Conservation (phyloP, 2,329 filamentous ascomycete species). For the Colletotrichum magnum region DNA sequence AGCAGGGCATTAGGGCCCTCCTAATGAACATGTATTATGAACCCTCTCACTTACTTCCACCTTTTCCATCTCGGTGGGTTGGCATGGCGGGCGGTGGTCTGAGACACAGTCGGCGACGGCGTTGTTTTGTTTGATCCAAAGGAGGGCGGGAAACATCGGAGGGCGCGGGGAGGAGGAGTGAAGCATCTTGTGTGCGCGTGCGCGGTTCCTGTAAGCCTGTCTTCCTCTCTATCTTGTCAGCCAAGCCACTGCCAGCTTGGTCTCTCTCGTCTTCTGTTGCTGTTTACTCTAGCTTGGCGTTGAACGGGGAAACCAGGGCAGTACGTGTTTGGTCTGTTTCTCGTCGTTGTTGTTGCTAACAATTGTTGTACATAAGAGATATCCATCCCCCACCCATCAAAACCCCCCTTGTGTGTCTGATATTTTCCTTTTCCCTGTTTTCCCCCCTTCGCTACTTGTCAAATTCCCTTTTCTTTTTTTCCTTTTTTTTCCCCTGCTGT, state of each 20-base stretch:
- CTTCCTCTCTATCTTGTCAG: no score
- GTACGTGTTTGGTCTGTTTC: neutral
- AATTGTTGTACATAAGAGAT: constrained; percentile 16
- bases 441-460: no score
- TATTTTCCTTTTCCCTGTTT: no score
- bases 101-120: constrained; percentile 1
- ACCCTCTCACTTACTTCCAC: neutral
- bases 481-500: no score
- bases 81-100: neutral
- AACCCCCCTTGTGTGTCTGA: neutral
- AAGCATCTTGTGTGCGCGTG: no score
- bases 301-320: constrained; percentile 14
- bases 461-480: no score
- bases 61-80: constrained; percentile 4
- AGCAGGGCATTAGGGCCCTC: constrained; percentile 23
- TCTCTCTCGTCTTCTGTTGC: neutral
- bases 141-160: neutral
- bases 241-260: no score
- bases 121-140: neutral
- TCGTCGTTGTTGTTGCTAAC: neutral
- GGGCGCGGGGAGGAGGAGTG: neutral
- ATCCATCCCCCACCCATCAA: constrained; percentile 1
- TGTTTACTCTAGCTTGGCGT: constrained; percentile 16
- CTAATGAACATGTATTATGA: constrained; percentile 37
- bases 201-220: no score